Percentiles rank a stretch among this genome's conserved stretches.
These are phyloP conservation scores for Candida qinlingensis DNA, from an alignment of 805 yeast species.

Conservation along the genomic window DNA sequence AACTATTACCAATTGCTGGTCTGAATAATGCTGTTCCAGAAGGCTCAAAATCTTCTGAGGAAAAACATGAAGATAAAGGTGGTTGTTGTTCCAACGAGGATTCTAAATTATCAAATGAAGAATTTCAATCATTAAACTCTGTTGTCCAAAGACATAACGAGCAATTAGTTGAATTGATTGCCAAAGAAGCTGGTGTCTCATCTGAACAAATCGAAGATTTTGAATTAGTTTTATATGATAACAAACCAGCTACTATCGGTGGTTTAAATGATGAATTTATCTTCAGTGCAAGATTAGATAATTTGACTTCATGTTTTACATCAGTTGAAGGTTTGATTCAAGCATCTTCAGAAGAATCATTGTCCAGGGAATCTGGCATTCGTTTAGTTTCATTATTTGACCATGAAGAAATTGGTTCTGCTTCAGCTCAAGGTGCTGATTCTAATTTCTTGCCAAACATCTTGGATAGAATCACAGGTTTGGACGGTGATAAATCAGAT, in stretches of 20 bases:
- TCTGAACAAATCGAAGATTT: constrained; percentile 75
- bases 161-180: constrained; percentile 63
- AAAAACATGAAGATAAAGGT: constrained; percentile 15
- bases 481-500: constrained; percentile 30
- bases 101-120: constrained; percentile 41
- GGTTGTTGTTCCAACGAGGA: constrained; percentile 48
- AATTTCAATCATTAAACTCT: constrained; percentile 59
- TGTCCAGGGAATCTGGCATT: constrained; percentile 50
- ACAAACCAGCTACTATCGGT: constrained; percentile 78
- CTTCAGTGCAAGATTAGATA: constrained; percentile 88
- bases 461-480: constrained; percentile 57
- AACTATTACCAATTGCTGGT: constrained; percentile 83
- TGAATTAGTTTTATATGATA: constrained; percentile 80
- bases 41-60: neutral
- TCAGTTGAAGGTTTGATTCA: constrained; percentile 68
- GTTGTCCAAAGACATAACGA: constrained; percentile 73
- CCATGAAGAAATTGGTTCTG: constrained; percentile 94
- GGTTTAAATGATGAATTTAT: constrained; percentile 89
- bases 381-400: constrained; percentile 81
- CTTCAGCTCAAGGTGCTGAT: constrained; percentile 94
- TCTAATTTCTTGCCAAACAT: constrained; percentile 84
- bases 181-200: constrained; percentile 51
- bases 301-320: constrained; percentile 80
- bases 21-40: constrained; percentile 32
- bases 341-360: constrained; percentile 34